Percentiles rank a stretch among this genome's conserved stretches.
Evolutionary conservation across 1,284 basidiomycete species (phyloP).

Genomic region (Ganoderma sinense): DNA sequence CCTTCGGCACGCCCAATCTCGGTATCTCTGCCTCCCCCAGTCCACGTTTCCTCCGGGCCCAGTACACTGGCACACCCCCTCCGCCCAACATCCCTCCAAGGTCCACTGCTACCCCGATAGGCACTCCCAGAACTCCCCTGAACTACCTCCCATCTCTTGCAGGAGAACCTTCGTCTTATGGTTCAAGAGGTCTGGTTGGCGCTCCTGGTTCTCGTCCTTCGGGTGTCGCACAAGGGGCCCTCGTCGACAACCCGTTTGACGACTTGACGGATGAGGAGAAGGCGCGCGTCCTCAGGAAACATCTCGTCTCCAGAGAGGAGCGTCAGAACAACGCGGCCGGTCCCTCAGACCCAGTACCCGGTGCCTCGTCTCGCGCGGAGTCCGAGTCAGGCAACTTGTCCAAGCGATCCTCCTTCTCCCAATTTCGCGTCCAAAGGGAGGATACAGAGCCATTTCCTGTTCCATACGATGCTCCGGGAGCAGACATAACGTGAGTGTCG

Average conservation of each 20-base stretch:
- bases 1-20: constrained; percentile 26
- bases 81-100: constrained; percentile 69
- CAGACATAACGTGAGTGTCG: constrained; percentile 86
- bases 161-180: constrained; percentile 29
- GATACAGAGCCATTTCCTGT: constrained; percentile 81
- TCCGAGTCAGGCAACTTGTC: constrained; percentile 39
- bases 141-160: constrained; percentile 24
- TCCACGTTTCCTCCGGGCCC: constrained; percentile 58
- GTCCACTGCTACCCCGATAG: constrained; percentile 38
- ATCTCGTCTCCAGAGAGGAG: constrained; percentile 82
- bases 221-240: constrained; percentile 25
- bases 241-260: constrained; percentile 48
- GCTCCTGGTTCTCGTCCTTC: constrained; percentile 42
- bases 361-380: constrained; percentile 36
- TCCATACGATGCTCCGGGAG: constrained; percentile 84
- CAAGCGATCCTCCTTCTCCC: constrained; percentile 45
- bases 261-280: constrained; percentile 83
- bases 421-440: constrained; percentile 44
- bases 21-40: constrained; percentile 39
- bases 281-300: constrained; percentile 78
- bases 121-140: constrained; percentile 38
- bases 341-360: constrained; percentile 25
- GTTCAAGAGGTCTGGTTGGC: constrained; percentile 38
- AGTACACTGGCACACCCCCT: constrained; percentile 68
- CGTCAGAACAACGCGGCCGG: constrained; percentile 43